Evolutionary conservation across 2,329 filamentous ascomycete species (phyloP), one percentile per base, ranked within the genome.

Genomic region (Alternaria ethzedia): DNA sequence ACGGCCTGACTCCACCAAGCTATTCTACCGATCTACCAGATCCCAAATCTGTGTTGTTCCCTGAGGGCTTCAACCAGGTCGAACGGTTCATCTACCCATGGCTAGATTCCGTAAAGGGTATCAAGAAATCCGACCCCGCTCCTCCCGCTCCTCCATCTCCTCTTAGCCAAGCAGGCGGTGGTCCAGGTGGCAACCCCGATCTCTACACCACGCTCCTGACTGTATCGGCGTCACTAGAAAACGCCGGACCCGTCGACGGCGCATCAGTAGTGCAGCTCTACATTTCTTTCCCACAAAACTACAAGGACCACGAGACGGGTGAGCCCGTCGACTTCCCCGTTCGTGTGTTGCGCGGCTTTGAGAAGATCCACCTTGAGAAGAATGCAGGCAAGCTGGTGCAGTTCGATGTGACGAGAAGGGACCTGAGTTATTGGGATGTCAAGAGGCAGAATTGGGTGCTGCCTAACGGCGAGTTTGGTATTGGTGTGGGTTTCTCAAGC

Each of bases 71-170:
- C 74, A 83, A 84, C n/a, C 85, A 83, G 51, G 80, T 94, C 0
- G 82, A 86, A 57, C 91, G 91, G 71, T 93, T 90, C 77, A 86
- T 94, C 58, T 94, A 94, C 75, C 90, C 91, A 0, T 94, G 92
- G 77, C 83, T 93, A 23, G 77, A 83, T 8, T 83, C 80, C 0
- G 74, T 83, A 10, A 82, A 86, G 13, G 84, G 86, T 23, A 82
- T 85, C 20, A 77, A 81, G n/a, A 64, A 77, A 77, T 9, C 82
- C 72, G 9, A 72, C 68, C 67, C 80, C 77, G 23, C 90, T 86
- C 70, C 89, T 85, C 2, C 82, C 82, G 2, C 88, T 85, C 26
- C 92, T 87, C 79, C 80, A 84, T 69, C 78, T 77, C 17, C 74
- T 2, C 74, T 72, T 8, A 92, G 89, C n/a, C 83, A 82, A 0